A percentile compares a stretch with the other conserved stretches of the same genome.
Conservation (phyloP, 208 protist species). For the Acanthamoeba lenticulata region DNA sequence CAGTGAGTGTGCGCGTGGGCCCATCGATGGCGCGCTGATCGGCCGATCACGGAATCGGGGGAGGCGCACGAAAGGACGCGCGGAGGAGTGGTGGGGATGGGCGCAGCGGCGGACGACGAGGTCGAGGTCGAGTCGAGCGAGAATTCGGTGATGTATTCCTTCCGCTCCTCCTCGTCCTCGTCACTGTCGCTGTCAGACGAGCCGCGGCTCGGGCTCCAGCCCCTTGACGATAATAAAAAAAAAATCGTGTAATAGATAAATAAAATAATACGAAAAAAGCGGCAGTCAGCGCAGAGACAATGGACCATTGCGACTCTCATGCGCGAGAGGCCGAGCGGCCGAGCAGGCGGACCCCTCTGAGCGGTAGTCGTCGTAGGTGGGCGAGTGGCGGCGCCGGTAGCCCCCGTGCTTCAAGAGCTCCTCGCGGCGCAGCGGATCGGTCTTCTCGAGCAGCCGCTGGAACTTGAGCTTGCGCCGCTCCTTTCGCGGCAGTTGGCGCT, state of each 20-base stretch:
- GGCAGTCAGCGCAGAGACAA: too few relatives aligned
- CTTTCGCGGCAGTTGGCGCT: background rate
- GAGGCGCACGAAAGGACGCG: background rate
- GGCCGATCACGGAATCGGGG: background rate
- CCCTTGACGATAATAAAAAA: too few relatives aligned
- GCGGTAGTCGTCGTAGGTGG: slow-evolving; percentile 20
- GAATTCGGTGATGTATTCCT: slow-evolving; percentile 29
- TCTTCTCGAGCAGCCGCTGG: slow-evolving; percentile 25
- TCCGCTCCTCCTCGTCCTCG: background rate
- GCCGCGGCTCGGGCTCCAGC: background rate
- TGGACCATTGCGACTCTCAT: background rate
- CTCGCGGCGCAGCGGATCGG: background rate
- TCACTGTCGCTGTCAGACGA: slow-evolving; percentile 1
- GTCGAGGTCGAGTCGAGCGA: background rate
- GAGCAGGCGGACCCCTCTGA: background rate
- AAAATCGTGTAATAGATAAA: too few relatives aligned
- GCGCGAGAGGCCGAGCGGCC: background rate
- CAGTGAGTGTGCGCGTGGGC: too few relatives aligned
- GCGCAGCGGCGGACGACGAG: background rate
- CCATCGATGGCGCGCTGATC: too few relatives aligned
- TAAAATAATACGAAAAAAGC: too few relatives aligned
- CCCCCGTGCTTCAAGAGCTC: background rate
- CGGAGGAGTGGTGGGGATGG: background rate
- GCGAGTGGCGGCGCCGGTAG: slow-evolving; percentile 5
- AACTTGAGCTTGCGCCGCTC: background rate